phyloP scores from a whole-genome alignment of 2,329 filamentous ascomycete species.

The Westerdykella aurantiaca region DNA sequence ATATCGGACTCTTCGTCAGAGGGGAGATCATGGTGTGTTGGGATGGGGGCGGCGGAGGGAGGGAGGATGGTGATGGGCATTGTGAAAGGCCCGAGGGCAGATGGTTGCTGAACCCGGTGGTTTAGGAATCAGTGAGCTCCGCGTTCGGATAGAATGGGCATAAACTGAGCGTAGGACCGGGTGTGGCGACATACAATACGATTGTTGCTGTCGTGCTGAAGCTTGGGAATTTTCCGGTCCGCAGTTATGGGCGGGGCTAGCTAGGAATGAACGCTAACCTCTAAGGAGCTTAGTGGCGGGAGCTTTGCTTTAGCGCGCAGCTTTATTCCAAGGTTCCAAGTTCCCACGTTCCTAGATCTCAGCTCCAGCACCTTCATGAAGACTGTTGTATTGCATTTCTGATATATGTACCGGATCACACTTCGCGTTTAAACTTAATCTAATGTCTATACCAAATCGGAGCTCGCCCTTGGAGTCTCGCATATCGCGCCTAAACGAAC shows the following conservation, averaged over 20 bases:
- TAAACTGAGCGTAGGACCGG: no score
- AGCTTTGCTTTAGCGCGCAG: no score
- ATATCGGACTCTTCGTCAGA: conserved; percentile 45
- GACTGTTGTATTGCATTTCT: neutral
- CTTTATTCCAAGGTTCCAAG: no score
- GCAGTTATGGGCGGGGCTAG: no score
- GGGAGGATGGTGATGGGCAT: conserved; percentile 59
- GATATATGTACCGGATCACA: neutral
- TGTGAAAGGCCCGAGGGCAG: conserved; percentile 4
- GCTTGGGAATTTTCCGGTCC: no score
- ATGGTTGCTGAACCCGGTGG: neutral
- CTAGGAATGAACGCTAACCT: no score
- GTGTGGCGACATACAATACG: no score
- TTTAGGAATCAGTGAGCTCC: neutral
- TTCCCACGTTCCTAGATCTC: no score
- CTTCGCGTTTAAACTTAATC: neutral
- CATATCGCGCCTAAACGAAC: conserved; percentile 12
- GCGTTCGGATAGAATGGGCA: neutral
- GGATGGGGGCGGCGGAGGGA: conserved; percentile 39
- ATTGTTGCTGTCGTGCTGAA: no score
- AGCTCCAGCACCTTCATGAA: no score
- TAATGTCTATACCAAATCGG: neutral
- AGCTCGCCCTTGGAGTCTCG: neutral
- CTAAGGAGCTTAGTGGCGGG: no score
- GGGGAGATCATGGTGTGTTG: conserved; percentile 28